Percentiles rank a stretch among this genome's conserved stretches.
Conservation (phyloP, 2,329 filamentous ascomycete genomes). For the Xylaria sp. region DNA sequence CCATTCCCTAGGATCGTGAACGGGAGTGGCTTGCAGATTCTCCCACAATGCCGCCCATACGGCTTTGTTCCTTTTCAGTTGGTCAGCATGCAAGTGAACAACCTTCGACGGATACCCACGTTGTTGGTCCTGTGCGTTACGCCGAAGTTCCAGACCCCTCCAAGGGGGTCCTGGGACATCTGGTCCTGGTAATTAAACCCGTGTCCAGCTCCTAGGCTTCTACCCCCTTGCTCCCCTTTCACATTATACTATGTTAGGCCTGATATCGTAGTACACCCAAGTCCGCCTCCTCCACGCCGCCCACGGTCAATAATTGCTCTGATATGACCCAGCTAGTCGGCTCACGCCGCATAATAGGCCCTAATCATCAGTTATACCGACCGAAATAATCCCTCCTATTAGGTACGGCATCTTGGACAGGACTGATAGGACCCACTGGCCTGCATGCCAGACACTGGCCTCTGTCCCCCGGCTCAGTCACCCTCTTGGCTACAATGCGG, state of each 20-base stretch:
- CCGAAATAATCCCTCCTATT: constrained; percentile 18
- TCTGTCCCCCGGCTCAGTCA: constrained; percentile 9
- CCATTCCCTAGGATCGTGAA: too few relatives aligned
- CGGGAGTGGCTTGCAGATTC: too few relatives aligned
- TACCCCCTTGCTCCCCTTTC: constrained; percentile 4
- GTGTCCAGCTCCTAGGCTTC: constrained; percentile 17
- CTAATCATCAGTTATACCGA: background rate
- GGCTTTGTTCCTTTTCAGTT: constrained; percentile 11
- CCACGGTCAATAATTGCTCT: constrained; percentile 6
- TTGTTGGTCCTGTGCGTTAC: constrained; percentile 4
- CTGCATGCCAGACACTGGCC: constrained; percentile 5
- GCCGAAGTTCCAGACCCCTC: constrained; percentile 12
- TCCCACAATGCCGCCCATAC: constrained; percentile 3
- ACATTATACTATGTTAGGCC: too few relatives aligned
- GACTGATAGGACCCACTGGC: background rate
- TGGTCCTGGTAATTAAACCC: constrained; percentile 14
- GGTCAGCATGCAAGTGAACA: constrained; percentile 10
- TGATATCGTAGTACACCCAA: too few relatives aligned
- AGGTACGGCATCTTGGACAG: background rate
- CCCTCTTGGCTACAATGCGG: background rate
- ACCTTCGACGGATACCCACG: constrained; percentile 3
- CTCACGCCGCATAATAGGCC: background rate
- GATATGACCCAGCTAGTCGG: background rate
- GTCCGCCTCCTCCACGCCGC: background rate
- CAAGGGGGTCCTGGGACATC: constrained; percentile 1